Base-by-base conservation (phyloP, 768 basidiomycete genomes). In the Mycena albidolilacea region DNA sequence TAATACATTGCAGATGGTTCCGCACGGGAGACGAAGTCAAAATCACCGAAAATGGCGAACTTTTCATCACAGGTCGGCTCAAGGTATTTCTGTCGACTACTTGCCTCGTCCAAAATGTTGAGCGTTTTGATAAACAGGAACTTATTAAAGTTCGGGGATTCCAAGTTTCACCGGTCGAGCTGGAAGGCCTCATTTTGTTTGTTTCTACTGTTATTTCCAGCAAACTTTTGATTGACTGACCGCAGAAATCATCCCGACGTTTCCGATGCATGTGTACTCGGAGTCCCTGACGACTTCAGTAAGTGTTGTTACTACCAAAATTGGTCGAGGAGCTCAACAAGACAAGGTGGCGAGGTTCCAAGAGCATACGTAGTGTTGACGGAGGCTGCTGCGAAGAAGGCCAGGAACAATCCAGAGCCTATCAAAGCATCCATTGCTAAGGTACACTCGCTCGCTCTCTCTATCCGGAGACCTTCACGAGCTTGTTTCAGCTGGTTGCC, bases 141-240 rank as follows among this genome's bases (percentile, higher is more conserved):
- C 84, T 86, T 50, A 85, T 87, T 82, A 86, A 86, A 77, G 83
- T 82, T 15, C 69, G 23, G 64, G 89, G 88, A 8, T 87, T 86
- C 72, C 87, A 87, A 74, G 92, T 93, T 1, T 90, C 93, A 0
- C 93, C 92, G 2, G 91, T 92, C 2, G 92, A 93, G 72, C 83
- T 93, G 9, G 92, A 93, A 77, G 92, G 69, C 3, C 39, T 64
- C 3, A 46, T 73, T 14, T 57, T 73, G 71, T 72, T 14, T 9
- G 70, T 59, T 7, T 10, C 21, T 6, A 15, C 46, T 50, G 4
- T 11, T 30, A 30, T 41, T 46, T 52, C 14, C 12, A 1, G n/a
- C 6, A 4, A 7, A 21, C 23, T 14, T 23, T 2, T 38, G 39
- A 35, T 39, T 39, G 88, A 21, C 90, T 90, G 70, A 77, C 92